phyloP scores from a whole-genome alignment of 345 rosid genomes.

The Syzygium grande region DNA sequence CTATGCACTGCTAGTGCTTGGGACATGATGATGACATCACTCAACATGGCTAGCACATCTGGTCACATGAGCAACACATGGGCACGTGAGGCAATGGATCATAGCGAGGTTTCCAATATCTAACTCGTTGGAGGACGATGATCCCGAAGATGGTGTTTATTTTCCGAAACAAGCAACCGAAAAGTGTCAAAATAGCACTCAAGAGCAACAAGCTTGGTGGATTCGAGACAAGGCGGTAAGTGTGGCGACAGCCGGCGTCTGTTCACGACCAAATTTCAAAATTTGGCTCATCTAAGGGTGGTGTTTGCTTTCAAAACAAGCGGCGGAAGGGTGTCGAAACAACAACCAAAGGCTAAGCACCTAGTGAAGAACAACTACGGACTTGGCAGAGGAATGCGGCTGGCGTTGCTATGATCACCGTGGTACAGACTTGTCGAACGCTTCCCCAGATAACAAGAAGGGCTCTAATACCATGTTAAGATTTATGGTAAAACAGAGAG shows the following conservation, averaged over 20 bases:
- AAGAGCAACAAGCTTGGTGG: background rate
- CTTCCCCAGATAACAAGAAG: background rate
- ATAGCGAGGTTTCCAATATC: background rate
- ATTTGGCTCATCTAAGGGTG: background rate
- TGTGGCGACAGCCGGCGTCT: background rate
- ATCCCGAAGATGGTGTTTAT: background rate
- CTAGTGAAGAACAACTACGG: background rate
- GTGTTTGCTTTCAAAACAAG: background rate
- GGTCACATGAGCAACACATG: background rate
- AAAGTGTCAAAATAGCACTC: background rate
- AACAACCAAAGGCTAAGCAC: background rate
- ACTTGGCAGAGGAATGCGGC: background rate
- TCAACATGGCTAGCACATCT: background rate
- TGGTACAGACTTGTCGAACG: background rate
- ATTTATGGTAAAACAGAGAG: background rate
- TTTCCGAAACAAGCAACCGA: background rate
- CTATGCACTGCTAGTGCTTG: background rate
- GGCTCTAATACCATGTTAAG: background rate
- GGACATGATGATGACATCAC: background rate
- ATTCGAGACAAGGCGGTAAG: background rate
- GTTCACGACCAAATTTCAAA: background rate
- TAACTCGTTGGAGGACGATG: background rate
- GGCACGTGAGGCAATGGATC: background rate
- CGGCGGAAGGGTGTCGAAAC: background rate
- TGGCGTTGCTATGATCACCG: background rate